These are phyloP conservation scores for Hyaloscypha variabilis DNA, from an alignment of 495 filamentous ascomycete genomes.

Conservation along the genomic window DNA sequence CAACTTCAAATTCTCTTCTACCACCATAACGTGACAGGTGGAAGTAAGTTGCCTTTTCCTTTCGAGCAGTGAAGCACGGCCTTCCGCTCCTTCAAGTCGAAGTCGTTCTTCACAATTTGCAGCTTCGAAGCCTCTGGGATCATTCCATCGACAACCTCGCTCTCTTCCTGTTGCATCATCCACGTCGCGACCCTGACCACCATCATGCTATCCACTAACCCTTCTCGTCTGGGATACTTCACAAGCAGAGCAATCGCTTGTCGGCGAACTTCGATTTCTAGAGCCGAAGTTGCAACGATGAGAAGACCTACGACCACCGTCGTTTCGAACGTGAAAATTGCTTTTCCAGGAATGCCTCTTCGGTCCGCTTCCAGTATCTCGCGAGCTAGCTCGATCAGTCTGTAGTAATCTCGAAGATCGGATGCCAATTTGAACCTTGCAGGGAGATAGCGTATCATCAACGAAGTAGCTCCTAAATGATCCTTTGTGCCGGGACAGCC, in stretches of 20 bases:
- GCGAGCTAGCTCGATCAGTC: background rate
- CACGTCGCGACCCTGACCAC: slow-evolving; percentile 55
- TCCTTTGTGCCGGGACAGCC: slow-evolving; percentile 8
- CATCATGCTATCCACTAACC: slow-evolving; percentile 63
- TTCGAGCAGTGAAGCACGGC: background rate
- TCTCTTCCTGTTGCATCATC: slow-evolving; percentile 60
- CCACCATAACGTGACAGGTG: background rate
- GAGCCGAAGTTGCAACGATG: slow-evolving; percentile 60
- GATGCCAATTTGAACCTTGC: background rate
- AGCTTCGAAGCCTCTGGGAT: slow-evolving; percentile 31
- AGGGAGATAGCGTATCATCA: slow-evolving; percentile 1
- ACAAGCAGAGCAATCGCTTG: slow-evolving; percentile 58
- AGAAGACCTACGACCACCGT: slow-evolving; percentile 59
- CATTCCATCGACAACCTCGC: slow-evolving; percentile 6
- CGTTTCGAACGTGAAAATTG: slow-evolving; percentile 43
- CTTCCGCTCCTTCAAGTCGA: slow-evolving; percentile 6
- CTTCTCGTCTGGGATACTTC: slow-evolving; percentile 58
- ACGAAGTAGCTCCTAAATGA: background rate
- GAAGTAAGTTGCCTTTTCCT: background rate
- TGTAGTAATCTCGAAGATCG: background rate
- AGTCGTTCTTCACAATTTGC: slow-evolving; percentile 4
- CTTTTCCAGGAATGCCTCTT: background rate
- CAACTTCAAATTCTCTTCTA: background rate
- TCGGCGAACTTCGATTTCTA: slow-evolving; percentile 54
- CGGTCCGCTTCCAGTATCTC: background rate